A percentile compares a stretch with the other conserved stretches of the same genome.
These are phyloP conservation scores for Beauveria varroae DNA, from an alignment of 2,329 filamentous ascomycete species.

Conservation along the genomic window DNA sequence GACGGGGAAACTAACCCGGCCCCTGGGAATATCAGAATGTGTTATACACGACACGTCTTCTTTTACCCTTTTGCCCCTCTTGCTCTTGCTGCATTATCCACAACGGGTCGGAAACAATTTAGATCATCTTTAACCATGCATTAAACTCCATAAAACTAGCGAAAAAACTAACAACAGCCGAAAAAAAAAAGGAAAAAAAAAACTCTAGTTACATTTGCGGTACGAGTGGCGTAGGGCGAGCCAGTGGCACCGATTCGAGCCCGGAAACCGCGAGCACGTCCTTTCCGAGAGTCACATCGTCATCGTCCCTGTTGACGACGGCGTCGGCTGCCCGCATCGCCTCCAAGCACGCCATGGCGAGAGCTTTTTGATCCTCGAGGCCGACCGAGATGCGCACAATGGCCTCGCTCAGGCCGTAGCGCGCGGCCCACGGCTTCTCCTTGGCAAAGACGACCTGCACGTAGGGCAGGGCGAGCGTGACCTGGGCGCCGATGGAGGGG, in stretches of 20 bases:
- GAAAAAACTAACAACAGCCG: neutral
- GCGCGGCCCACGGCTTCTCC: constrained; percentile 28
- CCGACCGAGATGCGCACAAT: constrained; percentile 41
- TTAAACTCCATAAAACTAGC: neutral
- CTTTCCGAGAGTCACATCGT: neutral
- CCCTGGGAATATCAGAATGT: too few relatives aligned
- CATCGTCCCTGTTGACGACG: neutral
- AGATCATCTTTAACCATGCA: neutral
- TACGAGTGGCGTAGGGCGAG: neutral
- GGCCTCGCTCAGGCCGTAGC: constrained; percentile 30
- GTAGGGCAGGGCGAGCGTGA: constrained; percentile 42
- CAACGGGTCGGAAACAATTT: neutral
- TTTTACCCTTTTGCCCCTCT: too few relatives aligned
- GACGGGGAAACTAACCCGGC: too few relatives aligned
- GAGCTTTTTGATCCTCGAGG: constrained; percentile 34
- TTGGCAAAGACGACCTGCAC: constrained; percentile 35
- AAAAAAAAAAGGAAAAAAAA: neutral
- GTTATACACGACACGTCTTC: too few relatives aligned
- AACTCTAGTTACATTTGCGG: neutral
- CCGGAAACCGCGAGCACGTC: neutral
- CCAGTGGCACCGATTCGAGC: neutral
- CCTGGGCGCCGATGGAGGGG: constrained; percentile 46
- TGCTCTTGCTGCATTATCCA: neutral
- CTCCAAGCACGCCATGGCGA: constrained; percentile 17
- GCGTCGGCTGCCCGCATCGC: neutral